These are phyloP conservation scores for Ceratocystis smalleyi DNA, from an alignment of 2,329 filamentous ascomycete species.

Conservation along the genomic window DNA sequence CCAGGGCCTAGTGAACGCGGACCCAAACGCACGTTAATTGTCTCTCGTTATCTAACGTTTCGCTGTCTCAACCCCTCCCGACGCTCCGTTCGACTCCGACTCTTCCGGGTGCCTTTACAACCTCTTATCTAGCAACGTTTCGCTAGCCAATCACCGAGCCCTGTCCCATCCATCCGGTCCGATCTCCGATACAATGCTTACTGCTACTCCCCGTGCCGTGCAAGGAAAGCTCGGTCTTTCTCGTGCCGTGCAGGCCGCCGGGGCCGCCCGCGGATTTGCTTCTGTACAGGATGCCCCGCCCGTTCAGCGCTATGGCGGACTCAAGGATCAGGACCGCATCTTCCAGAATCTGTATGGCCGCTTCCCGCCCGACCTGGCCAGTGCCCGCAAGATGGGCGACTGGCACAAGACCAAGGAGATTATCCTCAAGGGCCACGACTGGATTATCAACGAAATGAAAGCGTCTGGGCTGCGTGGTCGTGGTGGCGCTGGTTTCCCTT, in stretches of 20 bases:
- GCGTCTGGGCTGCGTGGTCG: slow-evolving; percentile 86
- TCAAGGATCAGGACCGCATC: slow-evolving; percentile 94
- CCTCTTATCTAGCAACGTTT: background rate
- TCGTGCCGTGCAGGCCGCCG: slow-evolving; percentile 27
- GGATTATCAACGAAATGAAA: slow-evolving; percentile 97
- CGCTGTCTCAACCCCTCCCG: background rate
- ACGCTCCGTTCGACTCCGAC: background rate
- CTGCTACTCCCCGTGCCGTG: slow-evolving; percentile 29
- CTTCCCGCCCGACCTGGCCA: slow-evolving; percentile 79
- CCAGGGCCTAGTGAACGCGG: background rate
- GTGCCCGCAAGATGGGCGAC: slow-evolving; percentile 93
- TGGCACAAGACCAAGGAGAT: slow-evolving; percentile 99
- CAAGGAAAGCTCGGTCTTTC: slow-evolving; percentile 24
- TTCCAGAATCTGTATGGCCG: slow-evolving; percentile 98
- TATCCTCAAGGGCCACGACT: slow-evolving; percentile 84
- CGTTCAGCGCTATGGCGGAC: slow-evolving; percentile 64
- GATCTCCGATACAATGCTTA: slow-evolving; percentile 28
- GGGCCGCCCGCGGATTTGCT: slow-evolving; percentile 52
- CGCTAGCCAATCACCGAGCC: slow-evolving; percentile 17
- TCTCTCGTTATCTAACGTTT: background rate
- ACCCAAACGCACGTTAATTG: background rate
- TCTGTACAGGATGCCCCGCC: slow-evolving; percentile 53
- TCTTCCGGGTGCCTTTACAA: background rate
- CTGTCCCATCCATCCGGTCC: slow-evolving; percentile 21
- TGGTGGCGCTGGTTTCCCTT: slow-evolving; percentile 95